Base-by-base conservation (phyloP, 345 rosid genomes). In the Murraya koenigii region DNA sequence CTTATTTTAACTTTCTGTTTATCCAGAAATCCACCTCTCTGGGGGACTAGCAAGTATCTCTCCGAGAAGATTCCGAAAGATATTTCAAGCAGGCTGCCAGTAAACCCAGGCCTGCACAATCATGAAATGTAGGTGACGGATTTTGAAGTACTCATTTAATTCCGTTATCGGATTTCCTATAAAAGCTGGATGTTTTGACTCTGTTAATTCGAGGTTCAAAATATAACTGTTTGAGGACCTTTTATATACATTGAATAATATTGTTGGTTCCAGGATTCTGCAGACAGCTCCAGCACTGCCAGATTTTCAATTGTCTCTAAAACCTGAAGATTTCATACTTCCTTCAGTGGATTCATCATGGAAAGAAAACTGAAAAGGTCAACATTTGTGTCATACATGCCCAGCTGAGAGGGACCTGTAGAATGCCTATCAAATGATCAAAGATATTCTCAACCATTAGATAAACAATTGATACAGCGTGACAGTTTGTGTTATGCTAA, bases 261-360 rank as follows among this genome's bases (percentile, higher is more conserved):
- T 55, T 56, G 32, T 23, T 67, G 61, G 44, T 74, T 75, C n/a
- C 84, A 85, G 87, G 80, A 82, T 82, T 56, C 66, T 77, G 76
- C 78, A 72, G 35, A 52, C 67, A 49, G 85, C 85, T 70, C 85
- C 85, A 23, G 74, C 62, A 3, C 62, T 85, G 79, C 88, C 88
- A 2, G 88, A 85, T 49, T 85, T 85, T 54, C 81, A 52, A 2
- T 54, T 85, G 80, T 80, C 88, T 3, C 62, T 85, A 20, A 80
- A 82, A n/a, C 88, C 88, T 7, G 88, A 85, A 60, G 88, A 82
- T 17, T 85, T 78, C 79, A 81, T 80, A 65, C 86, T 80, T 58
- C 86, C 88, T 64, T 30, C 72, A 14, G 60, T 66, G 66, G 84
- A 82, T 19, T 77, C 77, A 33, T 82, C 81, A 17, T 82, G 88